Conservation (phyloP, 306 rosid species). For the Hippophae gyantsensis region DNA sequence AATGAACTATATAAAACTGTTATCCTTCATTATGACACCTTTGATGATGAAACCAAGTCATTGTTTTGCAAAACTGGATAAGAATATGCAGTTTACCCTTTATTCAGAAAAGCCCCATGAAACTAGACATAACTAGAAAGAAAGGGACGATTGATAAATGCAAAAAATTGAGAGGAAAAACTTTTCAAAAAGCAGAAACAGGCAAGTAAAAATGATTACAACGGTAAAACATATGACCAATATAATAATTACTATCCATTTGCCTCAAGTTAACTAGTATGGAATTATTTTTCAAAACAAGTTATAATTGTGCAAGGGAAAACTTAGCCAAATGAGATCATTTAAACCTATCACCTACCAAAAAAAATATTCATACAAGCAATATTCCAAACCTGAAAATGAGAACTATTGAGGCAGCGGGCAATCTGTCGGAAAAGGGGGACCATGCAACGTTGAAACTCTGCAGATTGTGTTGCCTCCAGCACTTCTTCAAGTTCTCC, state of each 20-base stretch:
- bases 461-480: conserved; percentile 83
- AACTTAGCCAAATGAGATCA: neutral
- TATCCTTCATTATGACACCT: neutral
- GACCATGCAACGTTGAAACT: conserved; percentile 93
- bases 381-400: conserved; percentile 70
- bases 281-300: neutral
- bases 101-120: neutral
- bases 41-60: neutral
- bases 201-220: neutral
- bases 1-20: neutral
- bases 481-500: conserved; percentile 98
- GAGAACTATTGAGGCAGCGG: conserved; percentile 81
- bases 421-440: conserved; percentile 88
- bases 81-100: conserved; percentile 1
- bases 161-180: neutral
- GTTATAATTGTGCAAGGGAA: neutral
- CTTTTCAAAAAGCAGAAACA: neutral
- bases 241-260: neutral
- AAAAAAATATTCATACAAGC: neutral
- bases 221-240: neutral
- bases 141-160: neutral
- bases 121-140: neutral
- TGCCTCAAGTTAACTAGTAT: neutral
- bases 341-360: too few relatives aligned
- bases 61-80: too few relatives aligned